Percentiles rank a stretch among this genome's conserved stretches.
Conservation (phyloP, 768 basidiomycete genomes). For the Lactarius tabidus region DNA sequence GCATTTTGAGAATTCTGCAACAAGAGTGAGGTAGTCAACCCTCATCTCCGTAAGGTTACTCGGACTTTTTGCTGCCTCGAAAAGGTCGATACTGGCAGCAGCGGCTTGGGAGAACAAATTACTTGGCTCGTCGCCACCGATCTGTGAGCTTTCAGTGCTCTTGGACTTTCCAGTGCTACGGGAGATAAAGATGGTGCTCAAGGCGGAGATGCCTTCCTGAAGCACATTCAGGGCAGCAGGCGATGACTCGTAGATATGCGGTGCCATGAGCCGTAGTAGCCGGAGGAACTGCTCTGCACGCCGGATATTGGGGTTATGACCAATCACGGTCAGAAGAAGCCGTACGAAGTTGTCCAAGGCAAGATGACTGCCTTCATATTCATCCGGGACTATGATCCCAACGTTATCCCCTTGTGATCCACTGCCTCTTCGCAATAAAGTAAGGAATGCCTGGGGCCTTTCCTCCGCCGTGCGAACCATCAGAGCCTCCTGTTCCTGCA, state of each 20-base stretch:
- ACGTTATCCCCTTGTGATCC: constrained; percentile 27
- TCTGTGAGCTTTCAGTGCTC: constrained; percentile 33
- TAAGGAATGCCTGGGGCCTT: constrained; percentile 65
- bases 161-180: constrained; percentile 46
- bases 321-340: constrained; percentile 75
- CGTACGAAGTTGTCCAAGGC: constrained; percentile 63
- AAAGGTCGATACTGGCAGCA: constrained; percentile 31
- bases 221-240: constrained; percentile 50
- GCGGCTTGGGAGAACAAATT: constrained; percentile 28
- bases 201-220: constrained; percentile 63
- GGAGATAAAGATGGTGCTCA: constrained; percentile 50
- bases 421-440: constrained; percentile 43
- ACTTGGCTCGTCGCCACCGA: constrained; percentile 31
- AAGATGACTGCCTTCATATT: constrained; percentile 55
- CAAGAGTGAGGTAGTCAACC: constrained; percentile 57
- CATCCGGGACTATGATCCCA: constrained; percentile 46
- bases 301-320: constrained; percentile 61
- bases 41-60: constrained; percentile 58
- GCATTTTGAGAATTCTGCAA: constrained; percentile 45
- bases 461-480: constrained; percentile 68
- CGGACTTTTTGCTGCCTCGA: constrained; percentile 44
- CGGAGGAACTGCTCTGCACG: constrained; percentile 69
- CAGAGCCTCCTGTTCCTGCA: constrained; percentile 66
- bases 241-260: constrained; percentile 56
- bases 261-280: constrained; percentile 53